phyloP scores from a whole-genome alignment of 139 green algal genomes.

The Desmodesmus armatus region DNA sequence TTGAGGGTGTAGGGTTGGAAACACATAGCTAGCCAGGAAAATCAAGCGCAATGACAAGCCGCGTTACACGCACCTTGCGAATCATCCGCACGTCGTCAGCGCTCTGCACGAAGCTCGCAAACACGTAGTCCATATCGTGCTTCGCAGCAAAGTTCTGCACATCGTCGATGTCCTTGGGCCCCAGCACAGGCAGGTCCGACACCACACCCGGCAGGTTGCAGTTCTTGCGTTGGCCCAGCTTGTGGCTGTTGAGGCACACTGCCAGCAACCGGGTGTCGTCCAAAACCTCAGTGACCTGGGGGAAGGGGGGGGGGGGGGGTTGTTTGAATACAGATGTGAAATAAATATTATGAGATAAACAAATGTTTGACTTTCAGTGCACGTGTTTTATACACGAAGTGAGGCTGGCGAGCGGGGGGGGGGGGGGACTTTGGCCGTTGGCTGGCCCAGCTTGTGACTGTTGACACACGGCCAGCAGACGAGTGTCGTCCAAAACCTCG shows the following conservation, averaged over 20 bases:
- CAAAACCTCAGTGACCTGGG: slow-evolving; percentile 56
- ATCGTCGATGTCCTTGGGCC: slow-evolving; percentile 71
- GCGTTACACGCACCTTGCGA: slow-evolving; percentile 51
- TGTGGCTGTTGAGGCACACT: slow-evolving; percentile 58
- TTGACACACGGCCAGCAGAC: slow-evolving; percentile 62
- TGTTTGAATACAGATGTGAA: too few species aligned
- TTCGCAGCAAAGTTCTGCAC: slow-evolving; percentile 69
- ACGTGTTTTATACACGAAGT: too few species aligned
- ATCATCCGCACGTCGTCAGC: slow-evolving; percentile 64
- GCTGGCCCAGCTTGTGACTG: slow-evolving; percentile 71
- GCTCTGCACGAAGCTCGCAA: slow-evolving; percentile 57
- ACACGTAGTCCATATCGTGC: slow-evolving; percentile 78
- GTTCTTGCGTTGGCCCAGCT: slow-evolving; percentile 85
- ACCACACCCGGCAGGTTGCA: slow-evolving; percentile 84
- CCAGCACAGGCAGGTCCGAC: slow-evolving; percentile 82
- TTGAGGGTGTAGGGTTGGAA: too few species aligned
- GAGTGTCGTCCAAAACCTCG: slow-evolving; percentile 58
- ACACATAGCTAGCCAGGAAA: too few species aligned
- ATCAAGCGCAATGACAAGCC: too few species aligned
- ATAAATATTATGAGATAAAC: too few species aligned
- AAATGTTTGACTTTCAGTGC: too few species aligned
- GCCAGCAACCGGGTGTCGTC: slow-evolving; percentile 58
- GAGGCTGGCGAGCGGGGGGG: too few species aligned
- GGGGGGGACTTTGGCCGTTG: too few species aligned
- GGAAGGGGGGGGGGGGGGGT: not conserved